These are phyloP conservation scores for Jatropha podagrica DNA, from an alignment of 441 rosid species.

Conservation along the genomic window DNA sequence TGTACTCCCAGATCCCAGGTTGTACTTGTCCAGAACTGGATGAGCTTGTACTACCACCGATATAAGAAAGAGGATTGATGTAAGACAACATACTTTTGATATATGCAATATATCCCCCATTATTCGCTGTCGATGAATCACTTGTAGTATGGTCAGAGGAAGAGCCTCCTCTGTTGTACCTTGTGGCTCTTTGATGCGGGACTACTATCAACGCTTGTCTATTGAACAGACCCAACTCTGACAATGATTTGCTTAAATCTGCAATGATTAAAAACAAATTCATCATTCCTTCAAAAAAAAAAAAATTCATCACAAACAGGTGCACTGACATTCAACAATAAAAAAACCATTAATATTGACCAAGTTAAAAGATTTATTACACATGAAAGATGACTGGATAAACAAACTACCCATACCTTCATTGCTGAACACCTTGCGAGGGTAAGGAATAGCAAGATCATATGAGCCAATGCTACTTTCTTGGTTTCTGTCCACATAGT, in stretches of 20 bases:
- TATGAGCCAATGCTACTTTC: constrained; percentile 46
- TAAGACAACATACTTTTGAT: constrained; percentile 60
- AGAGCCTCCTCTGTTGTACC: constrained; percentile 40
- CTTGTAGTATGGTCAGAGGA: constrained; percentile 29
- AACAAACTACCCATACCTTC: constrained; percentile 53
- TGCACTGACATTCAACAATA: constrained; percentile 2
- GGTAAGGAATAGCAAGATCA: constrained; percentile 79
- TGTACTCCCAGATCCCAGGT: constrained; percentile 42
- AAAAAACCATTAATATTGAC: not conserved
- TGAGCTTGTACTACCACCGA: constrained; percentile 43
- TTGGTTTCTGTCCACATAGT: constrained; percentile 63
- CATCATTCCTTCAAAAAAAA: not conserved
- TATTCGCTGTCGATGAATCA: constrained; percentile 37
- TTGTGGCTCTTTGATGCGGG: constrained; percentile 43
- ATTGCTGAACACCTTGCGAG: constrained; percentile 69
- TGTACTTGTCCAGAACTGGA: constrained; percentile 49
- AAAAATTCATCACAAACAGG: not conserved
- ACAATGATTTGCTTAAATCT: constrained; percentile 69
- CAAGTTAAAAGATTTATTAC: not conserved
- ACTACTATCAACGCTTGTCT: constrained; percentile 88
- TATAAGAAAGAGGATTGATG: constrained; percentile 77
- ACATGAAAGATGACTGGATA: not conserved
- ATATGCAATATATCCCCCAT: constrained; percentile 62
- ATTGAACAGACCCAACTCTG: constrained; percentile 61
- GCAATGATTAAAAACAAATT: constrained; percentile 26